A percentile compares a stretch with the other conserved stretches of the same genome.
These are phyloP conservation scores for Fusarium bactridioides DNA, from an alignment of 2,329 filamentous ascomycete species.

Conservation along the genomic window DNA sequence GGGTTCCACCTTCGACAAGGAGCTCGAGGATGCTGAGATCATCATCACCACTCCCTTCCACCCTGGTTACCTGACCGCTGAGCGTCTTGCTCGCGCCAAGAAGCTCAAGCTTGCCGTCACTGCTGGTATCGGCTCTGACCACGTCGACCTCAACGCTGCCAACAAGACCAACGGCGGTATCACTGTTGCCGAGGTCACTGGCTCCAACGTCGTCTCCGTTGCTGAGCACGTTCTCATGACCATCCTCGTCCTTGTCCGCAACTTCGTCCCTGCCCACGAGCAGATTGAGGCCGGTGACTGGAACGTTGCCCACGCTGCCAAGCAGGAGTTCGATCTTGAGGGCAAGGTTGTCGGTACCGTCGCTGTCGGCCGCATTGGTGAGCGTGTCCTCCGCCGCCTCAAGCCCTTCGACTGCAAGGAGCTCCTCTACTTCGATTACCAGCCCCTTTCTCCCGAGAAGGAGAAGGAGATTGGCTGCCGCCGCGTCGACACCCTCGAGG, in stretches of 20 bases:
- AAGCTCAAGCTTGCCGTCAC: slow-evolving; percentile 98
- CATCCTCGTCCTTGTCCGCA: slow-evolving; percentile 93
- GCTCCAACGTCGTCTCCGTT: slow-evolving; percentile 97
- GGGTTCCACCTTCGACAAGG: slow-evolving; percentile 91
- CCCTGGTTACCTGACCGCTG: slow-evolving; percentile 95
- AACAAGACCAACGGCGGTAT: slow-evolving; percentile 98
- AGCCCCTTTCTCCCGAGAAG: slow-evolving; percentile 83
- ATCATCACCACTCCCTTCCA: slow-evolving; percentile 99
- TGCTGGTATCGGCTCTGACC: slow-evolving; percentile 97
- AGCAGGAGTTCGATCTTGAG: slow-evolving; percentile 98
- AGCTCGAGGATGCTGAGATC: slow-evolving; percentile 95
- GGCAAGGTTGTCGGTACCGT: slow-evolving; percentile 98
- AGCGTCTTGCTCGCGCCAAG: slow-evolving; percentile 97
- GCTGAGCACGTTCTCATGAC: slow-evolving; percentile 99
- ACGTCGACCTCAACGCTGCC: slow-evolving; percentile 95
- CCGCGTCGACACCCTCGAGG: slow-evolving; percentile 87
- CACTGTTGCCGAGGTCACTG: slow-evolving; percentile 97
- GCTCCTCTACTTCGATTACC: slow-evolving; percentile 99
- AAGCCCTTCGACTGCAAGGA: slow-evolving; percentile 99
- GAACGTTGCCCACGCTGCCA: slow-evolving; percentile 94
- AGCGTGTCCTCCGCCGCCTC: slow-evolving; percentile 94
- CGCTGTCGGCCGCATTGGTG: slow-evolving; percentile 95
- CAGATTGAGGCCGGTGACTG: slow-evolving; percentile 88
- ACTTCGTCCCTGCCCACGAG: slow-evolving; percentile 98
- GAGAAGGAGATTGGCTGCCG: slow-evolving; percentile 97